A percentile compares a stretch with the other conserved stretches of the same genome.
Conservation (phyloP, 108 stramenopile genomes). For the Stephanodiscus triporus region DNA sequence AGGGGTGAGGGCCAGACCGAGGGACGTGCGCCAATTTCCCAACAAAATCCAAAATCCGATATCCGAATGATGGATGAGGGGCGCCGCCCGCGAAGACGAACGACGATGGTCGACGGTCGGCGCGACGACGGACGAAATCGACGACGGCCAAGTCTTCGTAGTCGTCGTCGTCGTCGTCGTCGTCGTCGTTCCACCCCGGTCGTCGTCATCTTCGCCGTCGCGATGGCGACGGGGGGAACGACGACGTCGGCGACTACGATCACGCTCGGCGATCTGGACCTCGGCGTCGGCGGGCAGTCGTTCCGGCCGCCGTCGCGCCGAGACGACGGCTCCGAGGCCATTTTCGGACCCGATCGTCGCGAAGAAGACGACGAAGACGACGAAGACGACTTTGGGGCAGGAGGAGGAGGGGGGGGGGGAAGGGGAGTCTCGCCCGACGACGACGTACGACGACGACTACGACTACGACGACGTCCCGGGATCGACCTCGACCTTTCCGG, state of each 20-base stretch:
- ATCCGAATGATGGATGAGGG: no score
- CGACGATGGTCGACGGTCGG: neutral
- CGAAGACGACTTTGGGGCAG: neutral
- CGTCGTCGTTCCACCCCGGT: neutral
- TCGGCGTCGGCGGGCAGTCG: no score
- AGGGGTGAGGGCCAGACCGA: no score
- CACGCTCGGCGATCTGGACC: constrained; percentile 11
- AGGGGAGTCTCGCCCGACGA: no score
- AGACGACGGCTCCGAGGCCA: no score
- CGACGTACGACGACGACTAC: no score
- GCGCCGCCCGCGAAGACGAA: neutral
- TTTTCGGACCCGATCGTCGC: neutral
- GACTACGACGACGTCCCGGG: neutral
- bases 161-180: neutral
- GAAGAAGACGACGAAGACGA: neutral
- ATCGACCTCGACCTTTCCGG: constrained; percentile 48
- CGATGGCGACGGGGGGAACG: neutral
- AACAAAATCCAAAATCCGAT: no score
- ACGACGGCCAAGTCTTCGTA: neutral
- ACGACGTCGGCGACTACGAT: neutral
- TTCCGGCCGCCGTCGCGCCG: no score
- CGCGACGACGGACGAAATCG: neutral
- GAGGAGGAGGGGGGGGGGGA: neutral
- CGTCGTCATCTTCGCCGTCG: neutral
- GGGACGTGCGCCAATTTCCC: no score